Evolutionary conservation across 768 basidiomycete species (phyloP), one percentile per base, ranked within the genome.

Genomic region (Tricholomella constricta): DNA sequence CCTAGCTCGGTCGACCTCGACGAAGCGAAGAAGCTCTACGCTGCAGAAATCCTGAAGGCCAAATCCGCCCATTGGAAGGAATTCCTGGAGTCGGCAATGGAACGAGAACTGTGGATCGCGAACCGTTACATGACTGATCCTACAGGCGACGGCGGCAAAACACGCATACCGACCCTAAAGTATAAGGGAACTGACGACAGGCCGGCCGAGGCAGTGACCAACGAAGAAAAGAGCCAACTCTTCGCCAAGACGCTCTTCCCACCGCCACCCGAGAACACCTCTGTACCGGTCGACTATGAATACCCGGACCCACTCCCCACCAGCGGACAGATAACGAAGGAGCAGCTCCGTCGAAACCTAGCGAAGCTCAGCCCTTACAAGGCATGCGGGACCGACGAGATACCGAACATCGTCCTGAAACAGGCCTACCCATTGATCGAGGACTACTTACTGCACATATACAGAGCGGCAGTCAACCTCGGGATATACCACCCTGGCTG

Each of bases 361-460:
- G 14, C 31, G 0, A 36, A 50, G 2, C 69, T 77, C 1, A 62
- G 65, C 23, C 64, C 69, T 0, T 70, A 67, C 65, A 76, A 75
- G 52, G 74, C 72, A 0, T 56, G 62, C 0, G 69, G 70, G 0
- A 53, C 59, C 0, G 64, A 61, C 17, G 57, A 55, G 0, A 61
- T 65, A 2, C 60, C 67, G 0, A 78, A 79, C 48, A 46, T 62
- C 0, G 68, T 75, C 0, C 65, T 75, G 34, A 66, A 50, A 12
- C n/a, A 62, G n/a, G 59, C 58, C 50, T 53, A 44, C n/a, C 57
- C 60, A 22, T 31, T 62, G 0, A 55, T 74, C 2, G 41, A 65
- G 0, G 61, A 63, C 0, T 45, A 62, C 22, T 57, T 78, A 5
- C 53, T 56, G 0, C 47, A 47, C 0, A 60, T 77, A 0, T 75